Evolutionary conservation across 305 asterid species (phyloP).

Genomic region (Fraxinus latifolia): DNA sequence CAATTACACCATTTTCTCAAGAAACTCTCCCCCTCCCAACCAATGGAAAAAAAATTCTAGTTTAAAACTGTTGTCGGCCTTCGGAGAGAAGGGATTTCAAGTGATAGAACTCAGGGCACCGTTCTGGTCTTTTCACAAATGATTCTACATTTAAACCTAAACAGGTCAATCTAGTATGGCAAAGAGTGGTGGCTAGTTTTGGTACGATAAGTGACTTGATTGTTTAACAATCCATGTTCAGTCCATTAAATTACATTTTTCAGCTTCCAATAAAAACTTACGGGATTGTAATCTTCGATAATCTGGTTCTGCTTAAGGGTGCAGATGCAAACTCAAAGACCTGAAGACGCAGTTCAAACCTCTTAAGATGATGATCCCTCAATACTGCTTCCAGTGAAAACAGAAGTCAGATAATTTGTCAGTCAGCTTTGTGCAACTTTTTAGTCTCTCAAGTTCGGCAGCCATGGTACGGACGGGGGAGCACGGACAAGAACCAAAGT

Average conservation of each 20-base stretch:
- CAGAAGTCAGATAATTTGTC: background rate
- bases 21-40: background rate
- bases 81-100: background rate
- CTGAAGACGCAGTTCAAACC: background rate
- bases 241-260: background rate
- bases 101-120: background rate
- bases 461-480: background rate
- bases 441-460: background rate
- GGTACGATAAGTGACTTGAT: background rate
- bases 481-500: background rate
- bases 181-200: background rate
- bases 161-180: background rate
- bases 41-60: background rate
- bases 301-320: background rate
- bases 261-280: background rate
- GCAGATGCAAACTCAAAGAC: background rate
- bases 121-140: background rate
- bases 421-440: background rate
- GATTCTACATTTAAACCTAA: background rate
- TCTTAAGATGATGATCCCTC: background rate
- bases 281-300: background rate
- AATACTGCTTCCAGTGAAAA: background rate
- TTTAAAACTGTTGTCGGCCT: background rate
- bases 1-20: background rate
- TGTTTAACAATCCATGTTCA: background rate